Percentiles rank a stretch among this genome's conserved stretches.
These are phyloP conservation scores for Fraxinus albicans DNA, from an alignment of 305 asterid species.

Conservation along the genomic window DNA sequence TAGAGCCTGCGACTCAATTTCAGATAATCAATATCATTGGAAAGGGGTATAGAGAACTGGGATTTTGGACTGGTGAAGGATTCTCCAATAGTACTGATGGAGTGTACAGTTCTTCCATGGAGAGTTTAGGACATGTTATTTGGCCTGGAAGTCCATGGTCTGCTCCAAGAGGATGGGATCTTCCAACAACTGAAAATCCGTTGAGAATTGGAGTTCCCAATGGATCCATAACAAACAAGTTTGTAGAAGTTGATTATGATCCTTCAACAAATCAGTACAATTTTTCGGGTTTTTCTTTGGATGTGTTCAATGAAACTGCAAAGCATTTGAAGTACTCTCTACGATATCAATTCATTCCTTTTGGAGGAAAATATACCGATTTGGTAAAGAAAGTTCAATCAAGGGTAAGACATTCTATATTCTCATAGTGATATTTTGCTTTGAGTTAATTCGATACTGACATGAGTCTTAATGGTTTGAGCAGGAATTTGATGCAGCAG, in stretches of 20 bases:
- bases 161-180: conserved; percentile 40
- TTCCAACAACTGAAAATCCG: conserved; percentile 28
- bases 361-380: conserved; percentile 21
- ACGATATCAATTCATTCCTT: conserved; percentile 21
- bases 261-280: neutral
- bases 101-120: conserved; percentile 19
- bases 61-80: conserved; percentile 35
- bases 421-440: neutral
- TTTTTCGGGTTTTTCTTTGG: conserved; percentile 35
- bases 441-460: neutral
- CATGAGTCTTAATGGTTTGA: neutral
- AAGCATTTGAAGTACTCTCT: conserved; percentile 18
- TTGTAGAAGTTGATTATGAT: conserved; percentile 27
- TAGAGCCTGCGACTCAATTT: conserved; percentile 18
- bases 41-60: conserved; percentile 30
- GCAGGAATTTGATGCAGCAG: conserved; percentile 42
- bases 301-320: conserved; percentile 24
- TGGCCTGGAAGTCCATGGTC: conserved; percentile 39
- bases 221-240: conserved; percentile 18
- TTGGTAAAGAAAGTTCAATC: conserved; percentile 31
- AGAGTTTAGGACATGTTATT: conserved; percentile 23
- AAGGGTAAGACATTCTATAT: conserved; percentile 25
- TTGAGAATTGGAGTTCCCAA: conserved; percentile 37
- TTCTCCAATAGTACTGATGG: conserved; percentile 24
- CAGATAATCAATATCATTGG: conserved; percentile 35